Conservation (phyloP, 495 filamentous ascomycete species). For the Penicillium dipodomyicola region DNA sequence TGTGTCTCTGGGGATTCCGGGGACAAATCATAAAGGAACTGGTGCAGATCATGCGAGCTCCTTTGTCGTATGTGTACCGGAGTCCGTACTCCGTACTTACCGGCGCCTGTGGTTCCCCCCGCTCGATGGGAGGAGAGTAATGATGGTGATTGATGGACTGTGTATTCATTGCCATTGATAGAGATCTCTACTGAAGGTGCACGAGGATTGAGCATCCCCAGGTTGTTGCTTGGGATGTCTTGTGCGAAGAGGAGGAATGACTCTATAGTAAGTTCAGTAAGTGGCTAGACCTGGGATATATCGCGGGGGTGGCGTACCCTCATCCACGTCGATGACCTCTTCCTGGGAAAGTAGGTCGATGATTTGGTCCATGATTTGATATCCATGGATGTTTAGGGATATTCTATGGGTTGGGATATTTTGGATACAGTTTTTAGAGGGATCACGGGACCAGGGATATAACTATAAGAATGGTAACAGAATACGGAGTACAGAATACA, state of each 20-base stretch:
- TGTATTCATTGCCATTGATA: conserved; percentile 66
- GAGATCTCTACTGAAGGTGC: conserved; percentile 63
- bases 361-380: conserved; percentile 9
- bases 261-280: conserved; percentile 52
- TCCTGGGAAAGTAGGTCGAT: conserved; percentile 20
- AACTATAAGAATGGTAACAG: no score
- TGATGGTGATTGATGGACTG: conserved; percentile 80
- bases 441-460: conserved; percentile 10
- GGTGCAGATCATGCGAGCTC: conserved; percentile 11
- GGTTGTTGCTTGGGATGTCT: conserved; percentile 67
- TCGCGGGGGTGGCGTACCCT: conserved; percentile 52
- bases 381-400: conserved; percentile 7
- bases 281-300: conserved; percentile 1
- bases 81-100: conserved; percentile 42
- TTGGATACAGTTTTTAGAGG: conserved; percentile 1
- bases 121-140: conserved; percentile 73
- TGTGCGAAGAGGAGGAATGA: conserved; percentile 82
- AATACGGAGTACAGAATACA: no score
- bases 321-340: conserved; percentile 58
- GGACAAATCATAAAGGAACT: conserved; percentile 5
- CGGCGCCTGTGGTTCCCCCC: conserved; percentile 88
- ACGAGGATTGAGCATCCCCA: conserved; percentile 80
- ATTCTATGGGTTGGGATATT: neutral
- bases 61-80: neutral
- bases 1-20: neutral